Percentiles rank a stretch among this genome's conserved stretches.
Conservation (phyloP, 1,139 yeast species). For the Lodderomyces metapsilosis region DNA sequence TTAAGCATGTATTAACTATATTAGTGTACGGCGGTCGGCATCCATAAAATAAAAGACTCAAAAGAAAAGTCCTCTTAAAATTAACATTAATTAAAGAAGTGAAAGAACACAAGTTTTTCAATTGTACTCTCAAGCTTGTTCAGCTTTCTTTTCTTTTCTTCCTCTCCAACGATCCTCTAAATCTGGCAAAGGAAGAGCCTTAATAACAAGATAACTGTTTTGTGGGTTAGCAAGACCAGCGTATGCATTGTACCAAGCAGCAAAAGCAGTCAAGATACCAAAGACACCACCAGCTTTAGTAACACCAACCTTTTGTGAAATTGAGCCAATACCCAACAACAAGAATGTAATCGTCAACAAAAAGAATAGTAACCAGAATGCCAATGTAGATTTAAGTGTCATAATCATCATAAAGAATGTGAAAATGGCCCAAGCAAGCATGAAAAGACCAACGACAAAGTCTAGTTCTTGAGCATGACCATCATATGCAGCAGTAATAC, state of each 20-base stretch:
- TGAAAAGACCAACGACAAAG: slow-evolving; percentile 68
- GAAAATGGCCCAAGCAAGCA: slow-evolving; percentile 79
- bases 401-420: slow-evolving; percentile 65
- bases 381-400: slow-evolving; percentile 78
- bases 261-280: slow-evolving; percentile 75
- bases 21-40: background rate
- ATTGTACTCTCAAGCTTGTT: too few relatives aligned
- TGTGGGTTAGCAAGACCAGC: slow-evolving; percentile 82
- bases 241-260: slow-evolving; percentile 88
- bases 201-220: slow-evolving; percentile 63
- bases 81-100: background rate
- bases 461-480: slow-evolving; percentile 28
- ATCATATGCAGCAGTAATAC: slow-evolving; percentile 59
- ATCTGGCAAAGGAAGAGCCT: slow-evolving; percentile 48
- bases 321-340: slow-evolving; percentile 61
- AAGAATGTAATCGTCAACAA: slow-evolving; percentile 66
- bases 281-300: slow-evolving; percentile 77
- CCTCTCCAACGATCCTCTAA: slow-evolving; percentile 24
- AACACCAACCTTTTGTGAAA: slow-evolving; percentile 23
- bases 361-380: slow-evolving; percentile 68
- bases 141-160: background rate
- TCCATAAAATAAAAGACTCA: background rate
- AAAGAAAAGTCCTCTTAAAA: background rate
- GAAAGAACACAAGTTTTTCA: too few relatives aligned
- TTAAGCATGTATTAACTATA: background rate